Evolutionary conservation across 192 early-diverging fungal genomes (phyloP).

Genomic region (Kappamyces sp.): DNA sequence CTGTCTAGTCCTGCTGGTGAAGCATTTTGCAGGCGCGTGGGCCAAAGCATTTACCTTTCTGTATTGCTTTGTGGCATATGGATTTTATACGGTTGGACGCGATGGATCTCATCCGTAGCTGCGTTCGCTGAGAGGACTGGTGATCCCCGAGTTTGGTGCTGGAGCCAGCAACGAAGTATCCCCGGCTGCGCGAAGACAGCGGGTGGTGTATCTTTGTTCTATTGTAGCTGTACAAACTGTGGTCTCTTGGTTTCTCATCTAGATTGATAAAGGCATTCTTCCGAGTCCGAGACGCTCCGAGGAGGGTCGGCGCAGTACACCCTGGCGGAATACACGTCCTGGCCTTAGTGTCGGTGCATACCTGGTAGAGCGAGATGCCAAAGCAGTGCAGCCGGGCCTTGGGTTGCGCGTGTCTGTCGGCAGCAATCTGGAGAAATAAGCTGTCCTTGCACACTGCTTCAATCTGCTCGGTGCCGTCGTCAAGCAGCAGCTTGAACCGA

Average conservation of each 20-base stretch:
- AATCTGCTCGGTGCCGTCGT: no score
- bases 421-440: no score
- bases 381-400: no score
- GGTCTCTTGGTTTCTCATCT: slow-evolving; percentile 73
- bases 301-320: no score
- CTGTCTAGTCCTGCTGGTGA: slow-evolving; percentile 34
- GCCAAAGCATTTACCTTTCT: slow-evolving; percentile 37
- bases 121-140: slow-evolving; percentile 38
- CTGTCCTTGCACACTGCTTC: no score
- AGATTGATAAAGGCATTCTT: slow-evolving; percentile 1
- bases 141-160: slow-evolving; percentile 34
- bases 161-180: slow-evolving; percentile 27
- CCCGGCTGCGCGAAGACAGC: slow-evolving; percentile 63
- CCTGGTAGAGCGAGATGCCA: no score
- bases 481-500: no score
- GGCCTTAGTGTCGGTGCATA: no score
- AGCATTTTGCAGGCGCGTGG: slow-evolving; percentile 26
- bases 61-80: slow-evolving; percentile 70
- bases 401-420: no score
- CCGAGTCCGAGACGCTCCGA: no score
- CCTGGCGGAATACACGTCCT: no score
- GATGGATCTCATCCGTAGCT: slow-evolving; percentile 19
- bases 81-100: slow-evolving; percentile 73
- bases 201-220: slow-evolving; percentile 83
- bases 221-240: slow-evolving; percentile 76